Evolutionary conservation across 2,329 filamentous ascomycete species (phyloP).

Genomic region (Apiospora kogelbergensis): DNA sequence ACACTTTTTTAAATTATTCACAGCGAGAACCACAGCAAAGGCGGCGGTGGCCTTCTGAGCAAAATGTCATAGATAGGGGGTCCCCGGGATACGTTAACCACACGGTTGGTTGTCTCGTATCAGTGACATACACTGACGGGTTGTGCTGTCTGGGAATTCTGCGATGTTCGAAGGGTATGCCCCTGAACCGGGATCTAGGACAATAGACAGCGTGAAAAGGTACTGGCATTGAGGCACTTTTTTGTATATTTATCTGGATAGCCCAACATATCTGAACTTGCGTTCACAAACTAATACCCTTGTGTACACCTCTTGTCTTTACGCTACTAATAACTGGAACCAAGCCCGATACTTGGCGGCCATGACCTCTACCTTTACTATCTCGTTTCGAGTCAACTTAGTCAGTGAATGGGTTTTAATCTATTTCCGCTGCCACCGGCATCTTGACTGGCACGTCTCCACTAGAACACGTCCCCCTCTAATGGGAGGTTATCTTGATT

Average conservation of each 20-base stretch:
- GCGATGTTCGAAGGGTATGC: background rate
- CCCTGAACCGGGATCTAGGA: conserved; percentile 7
- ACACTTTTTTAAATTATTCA: conserved; percentile 6
- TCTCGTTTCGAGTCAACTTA: too few species aligned
- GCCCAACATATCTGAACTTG: conserved; percentile 9
- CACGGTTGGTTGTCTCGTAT: background rate
- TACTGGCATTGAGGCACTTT: conserved; percentile 7
- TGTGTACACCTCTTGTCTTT: background rate
- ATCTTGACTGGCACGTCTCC: background rate
- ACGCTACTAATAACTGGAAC: too few species aligned
- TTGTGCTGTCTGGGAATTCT: background rate
- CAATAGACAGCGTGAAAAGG: background rate
- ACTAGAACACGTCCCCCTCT: too few species aligned
- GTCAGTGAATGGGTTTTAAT: too few species aligned
- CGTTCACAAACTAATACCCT: conserved; percentile 7
- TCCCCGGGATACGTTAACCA: background rate
- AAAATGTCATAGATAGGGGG: conserved; percentile 5
- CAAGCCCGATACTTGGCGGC: background rate
- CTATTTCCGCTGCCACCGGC: too few species aligned
- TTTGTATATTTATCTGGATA: conserved; percentile 10
- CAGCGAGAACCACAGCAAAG: background rate
- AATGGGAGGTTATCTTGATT: background rate
- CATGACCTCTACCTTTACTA: too few species aligned
- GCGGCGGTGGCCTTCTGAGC: background rate
- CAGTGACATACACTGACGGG: background rate